Evolutionary conservation across 1,284 basidiomycete species (phyloP).

Genomic region (Ustilago loliicola): DNA sequence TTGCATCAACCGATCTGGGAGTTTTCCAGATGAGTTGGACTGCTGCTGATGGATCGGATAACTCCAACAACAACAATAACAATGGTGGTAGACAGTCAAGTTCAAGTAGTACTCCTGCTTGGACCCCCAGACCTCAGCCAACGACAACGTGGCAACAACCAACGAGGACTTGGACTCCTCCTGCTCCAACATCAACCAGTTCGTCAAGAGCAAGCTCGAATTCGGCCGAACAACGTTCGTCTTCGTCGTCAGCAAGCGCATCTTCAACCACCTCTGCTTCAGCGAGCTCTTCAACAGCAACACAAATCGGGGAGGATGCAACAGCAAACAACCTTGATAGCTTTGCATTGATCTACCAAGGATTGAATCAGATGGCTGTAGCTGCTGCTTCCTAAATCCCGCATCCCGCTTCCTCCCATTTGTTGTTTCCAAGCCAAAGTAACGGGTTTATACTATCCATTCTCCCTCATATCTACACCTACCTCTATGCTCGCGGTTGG

Average conservation of each 20-base stretch:
- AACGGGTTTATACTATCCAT: slow-evolving; percentile 19
- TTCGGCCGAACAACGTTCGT: not conserved
- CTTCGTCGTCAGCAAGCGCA: slow-evolving; percentile 7
- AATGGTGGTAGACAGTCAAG: slow-evolving; percentile 8
- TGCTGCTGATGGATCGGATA: slow-evolving; percentile 21
- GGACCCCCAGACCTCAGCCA: slow-evolving; percentile 16
- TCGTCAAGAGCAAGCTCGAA: not conserved
- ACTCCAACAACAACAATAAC: slow-evolving; percentile 22
- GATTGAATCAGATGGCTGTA: slow-evolving; percentile 43
- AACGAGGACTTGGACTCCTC: slow-evolving; percentile 13
- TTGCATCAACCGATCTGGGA: slow-evolving; percentile 43
- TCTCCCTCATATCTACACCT: not conserved
- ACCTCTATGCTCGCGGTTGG: not conserved
- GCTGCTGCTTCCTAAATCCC: slow-evolving; percentile 25
- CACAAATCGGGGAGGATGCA: not conserved
- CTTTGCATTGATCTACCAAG: slow-evolving; percentile 48
- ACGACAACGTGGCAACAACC: slow-evolving; percentile 28
- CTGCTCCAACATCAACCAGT: slow-evolving; percentile 7
- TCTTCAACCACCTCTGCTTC: slow-evolving; percentile 12
- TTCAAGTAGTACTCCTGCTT: slow-evolving; percentile 8
- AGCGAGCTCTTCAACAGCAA: not conserved
- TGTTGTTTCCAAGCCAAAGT: not conserved
- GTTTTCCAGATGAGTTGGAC: slow-evolving; percentile 61
- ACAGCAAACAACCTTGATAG: slow-evolving; percentile 32
- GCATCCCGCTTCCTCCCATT: not conserved